A percentile compares a stretch with the other conserved stretches of the same genome.
Conservation (phyloP, 306 rosid genomes). For the Rosa lucieae region DNA sequence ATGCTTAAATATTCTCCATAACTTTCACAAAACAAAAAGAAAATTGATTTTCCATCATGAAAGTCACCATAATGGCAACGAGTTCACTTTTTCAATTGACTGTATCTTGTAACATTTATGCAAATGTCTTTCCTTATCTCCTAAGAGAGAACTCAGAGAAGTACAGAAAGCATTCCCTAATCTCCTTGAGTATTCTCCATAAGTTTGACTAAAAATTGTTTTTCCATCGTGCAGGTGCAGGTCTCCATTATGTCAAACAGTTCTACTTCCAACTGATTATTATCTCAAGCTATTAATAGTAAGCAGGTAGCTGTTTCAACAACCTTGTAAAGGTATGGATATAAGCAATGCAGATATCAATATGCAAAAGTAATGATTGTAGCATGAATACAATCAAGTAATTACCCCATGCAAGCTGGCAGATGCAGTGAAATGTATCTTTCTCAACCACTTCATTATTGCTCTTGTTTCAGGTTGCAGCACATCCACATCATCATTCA, state of each 20-base stretch:
- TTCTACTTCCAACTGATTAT: not conserved
- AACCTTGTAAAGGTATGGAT: not conserved
- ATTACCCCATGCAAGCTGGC: constrained; percentile 99
- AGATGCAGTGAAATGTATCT: constrained; percentile 82
- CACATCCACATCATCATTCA: constrained; percentile 53
- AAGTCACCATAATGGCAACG: not conserved
- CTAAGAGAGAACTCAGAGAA: constrained; percentile 11
- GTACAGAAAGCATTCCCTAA: not conserved
- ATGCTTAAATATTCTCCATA: not conserved
- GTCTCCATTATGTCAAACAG: not conserved
- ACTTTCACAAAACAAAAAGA: not conserved
- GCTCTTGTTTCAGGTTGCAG: constrained; percentile 95
- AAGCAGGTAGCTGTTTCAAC: not conserved
- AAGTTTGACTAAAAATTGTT: not conserved
- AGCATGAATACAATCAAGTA: constrained; percentile 10
- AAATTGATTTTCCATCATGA: not conserved
- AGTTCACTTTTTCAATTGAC: not conserved
- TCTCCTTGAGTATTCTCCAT: not conserved
- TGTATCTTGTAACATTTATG: not conserved
- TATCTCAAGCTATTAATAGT: not conserved
- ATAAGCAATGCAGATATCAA: not conserved
- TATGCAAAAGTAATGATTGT: not conserved
- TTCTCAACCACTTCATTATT: constrained; percentile 81
- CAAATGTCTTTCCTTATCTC: not conserved
- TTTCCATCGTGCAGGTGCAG: constrained; percentile 9